Evolutionary conservation across 768 basidiomycete species (phyloP).

Genomic region (Lyophyllum shimeji): DNA sequence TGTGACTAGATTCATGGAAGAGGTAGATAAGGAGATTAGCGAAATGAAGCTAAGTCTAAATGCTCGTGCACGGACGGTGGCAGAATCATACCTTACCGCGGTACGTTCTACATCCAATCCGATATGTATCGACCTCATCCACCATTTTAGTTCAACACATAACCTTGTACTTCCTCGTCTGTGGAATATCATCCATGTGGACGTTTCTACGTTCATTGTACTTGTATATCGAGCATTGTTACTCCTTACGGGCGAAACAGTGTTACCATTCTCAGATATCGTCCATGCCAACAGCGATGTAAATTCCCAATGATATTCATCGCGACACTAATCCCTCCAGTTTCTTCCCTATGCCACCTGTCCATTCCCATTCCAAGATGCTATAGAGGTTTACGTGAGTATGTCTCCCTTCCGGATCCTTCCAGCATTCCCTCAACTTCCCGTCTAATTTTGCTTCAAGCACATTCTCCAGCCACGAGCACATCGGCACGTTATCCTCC

Average conservation of each 20-base stretch:
- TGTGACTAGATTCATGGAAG: slow-evolving; percentile 86
- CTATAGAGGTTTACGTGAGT: slow-evolving; percentile 40
- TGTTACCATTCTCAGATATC: neutral
- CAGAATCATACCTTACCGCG: slow-evolving; percentile 93
- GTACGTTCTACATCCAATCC: slow-evolving; percentile 44
- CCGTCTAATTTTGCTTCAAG: slow-evolving; percentile 39
- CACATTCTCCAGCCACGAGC: slow-evolving; percentile 43
- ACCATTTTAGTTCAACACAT: slow-evolving; percentile 38
- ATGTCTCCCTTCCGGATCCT: slow-evolving; percentile 31
- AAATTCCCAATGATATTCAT: neutral
- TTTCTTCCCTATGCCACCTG: slow-evolving; percentile 27
- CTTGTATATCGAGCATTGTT: neutral
- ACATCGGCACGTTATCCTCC: slow-evolving; percentile 42
- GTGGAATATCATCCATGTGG: neutral
- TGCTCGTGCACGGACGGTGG: slow-evolving; percentile 93
- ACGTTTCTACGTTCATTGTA: neutral
- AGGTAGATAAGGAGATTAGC: slow-evolving; percentile 98
- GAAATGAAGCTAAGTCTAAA: slow-evolving; percentile 99
- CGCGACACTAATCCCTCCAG: slow-evolving; percentile 22
- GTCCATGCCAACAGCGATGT: neutral
- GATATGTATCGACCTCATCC: slow-evolving; percentile 4
- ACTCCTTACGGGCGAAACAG: neutral
- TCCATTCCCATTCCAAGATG: slow-evolving; percentile 45
- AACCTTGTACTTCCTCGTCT: slow-evolving; percentile 12
- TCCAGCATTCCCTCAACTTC: slow-evolving; percentile 40